Evolutionary conservation across 2,329 filamentous ascomycete species (phyloP).

Genomic region (Sporothrix euskadiensis): DNA sequence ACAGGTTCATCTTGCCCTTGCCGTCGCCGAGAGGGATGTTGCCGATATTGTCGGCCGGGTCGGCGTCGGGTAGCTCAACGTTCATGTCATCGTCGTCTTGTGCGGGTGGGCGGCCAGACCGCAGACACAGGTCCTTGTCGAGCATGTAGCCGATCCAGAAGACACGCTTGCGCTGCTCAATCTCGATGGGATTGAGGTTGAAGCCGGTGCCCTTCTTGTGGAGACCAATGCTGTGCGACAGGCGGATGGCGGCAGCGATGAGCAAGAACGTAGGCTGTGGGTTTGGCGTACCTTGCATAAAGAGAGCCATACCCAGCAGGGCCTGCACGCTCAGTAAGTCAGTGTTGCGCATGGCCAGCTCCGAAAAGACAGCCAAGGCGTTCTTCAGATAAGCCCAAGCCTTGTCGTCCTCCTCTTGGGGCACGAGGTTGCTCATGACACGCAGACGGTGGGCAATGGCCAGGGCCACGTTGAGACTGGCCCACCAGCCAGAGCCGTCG

Average conservation of each 20-base stretch:
- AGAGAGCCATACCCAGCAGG: constrained; percentile 87
- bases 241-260: constrained; percentile 83
- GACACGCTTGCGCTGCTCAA: constrained; percentile 76
- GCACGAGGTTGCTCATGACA: constrained; percentile 92
- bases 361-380: constrained; percentile 87
- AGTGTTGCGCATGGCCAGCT: constrained; percentile 93
- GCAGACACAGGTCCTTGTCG: constrained; percentile 63
- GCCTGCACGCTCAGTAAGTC: constrained; percentile 94
- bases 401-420: constrained; percentile 87
- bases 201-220: constrained; percentile 93
- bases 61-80: constrained; percentile 87
- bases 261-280: constrained; percentile 92
- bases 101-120: constrained; percentile 59
- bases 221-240: constrained; percentile 90
- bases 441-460: constrained; percentile 91
- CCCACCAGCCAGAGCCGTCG: constrained; percentile 97
- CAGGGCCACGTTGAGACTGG: constrained; percentile 87
- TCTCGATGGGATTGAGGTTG: constrained; percentile 88
- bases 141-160: constrained; percentile 68
- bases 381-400: constrained; percentile 97
- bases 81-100: constrained; percentile 80
- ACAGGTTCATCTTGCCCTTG: constrained; percentile 91
- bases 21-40: constrained; percentile 89
- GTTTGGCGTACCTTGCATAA: constrained; percentile 94
- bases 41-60: constrained; percentile 88